Conservation (phyloP, 2,329 filamentous ascomycete species). For the Cercospora berteroae region DNA sequence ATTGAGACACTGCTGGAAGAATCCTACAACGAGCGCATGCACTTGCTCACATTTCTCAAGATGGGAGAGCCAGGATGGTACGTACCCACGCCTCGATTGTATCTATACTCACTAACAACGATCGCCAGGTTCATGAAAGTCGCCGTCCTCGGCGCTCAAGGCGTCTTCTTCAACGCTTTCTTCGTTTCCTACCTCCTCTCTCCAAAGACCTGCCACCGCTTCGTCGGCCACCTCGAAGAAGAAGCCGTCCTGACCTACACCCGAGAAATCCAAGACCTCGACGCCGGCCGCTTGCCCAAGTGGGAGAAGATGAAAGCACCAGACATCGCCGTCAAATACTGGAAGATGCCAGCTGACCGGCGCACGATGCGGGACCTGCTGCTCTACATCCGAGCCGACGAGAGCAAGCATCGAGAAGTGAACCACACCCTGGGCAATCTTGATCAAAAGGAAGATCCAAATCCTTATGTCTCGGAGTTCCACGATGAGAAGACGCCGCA, state of each 20-base stretch:
- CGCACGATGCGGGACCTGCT: constrained; percentile 83
- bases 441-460: constrained; percentile 80
- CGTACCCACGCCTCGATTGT: not conserved
- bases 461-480: constrained; percentile 85
- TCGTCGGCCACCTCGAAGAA: constrained; percentile 95
- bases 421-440: constrained; percentile 94
- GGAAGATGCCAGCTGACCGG: constrained; percentile 84
- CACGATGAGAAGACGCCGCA: constrained; percentile 66
- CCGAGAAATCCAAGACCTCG: constrained; percentile 80
- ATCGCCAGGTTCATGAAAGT: constrained; percentile 70
- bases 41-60: constrained; percentile 87
- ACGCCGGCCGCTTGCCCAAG: constrained; percentile 75
- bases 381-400: constrained; percentile 84
- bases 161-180: constrained; percentile 93
- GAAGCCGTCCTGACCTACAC: constrained; percentile 97
- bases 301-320: constrained; percentile 80
- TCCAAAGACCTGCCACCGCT: constrained; percentile 85
- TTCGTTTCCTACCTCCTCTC: constrained; percentile 86
- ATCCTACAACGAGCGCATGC: constrained; percentile 64
- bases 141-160: constrained; percentile 88
- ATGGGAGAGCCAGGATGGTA: constrained; percentile 74
- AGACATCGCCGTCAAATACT: constrained; percentile 87
- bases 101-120: not conserved
- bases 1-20: constrained; percentile 55
- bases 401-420: constrained; percentile 78